These are phyloP conservation scores for Thermothelomyces thermophilus DNA, from an alignment of 2,329 filamentous ascomycete species.

Conservation along the genomic window DNA sequence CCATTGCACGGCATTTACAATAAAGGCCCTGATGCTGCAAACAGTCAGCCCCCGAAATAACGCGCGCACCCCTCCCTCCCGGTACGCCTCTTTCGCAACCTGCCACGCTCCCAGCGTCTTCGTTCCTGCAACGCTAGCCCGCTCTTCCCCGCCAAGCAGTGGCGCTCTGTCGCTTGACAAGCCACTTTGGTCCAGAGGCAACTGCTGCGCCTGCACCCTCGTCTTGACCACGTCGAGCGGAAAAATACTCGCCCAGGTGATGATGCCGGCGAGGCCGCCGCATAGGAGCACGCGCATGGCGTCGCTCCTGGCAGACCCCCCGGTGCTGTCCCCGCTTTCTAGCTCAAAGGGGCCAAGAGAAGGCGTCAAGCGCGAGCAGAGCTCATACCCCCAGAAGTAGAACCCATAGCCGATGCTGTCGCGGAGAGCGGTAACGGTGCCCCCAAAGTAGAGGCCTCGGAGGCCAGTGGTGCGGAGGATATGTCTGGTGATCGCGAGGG, in stretches of 20 bases:
- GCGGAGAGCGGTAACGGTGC: conserved; percentile 70
- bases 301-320: conserved; percentile 33
- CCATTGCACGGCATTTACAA: conserved; percentile 94
- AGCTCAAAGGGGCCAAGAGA: background rate
- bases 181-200: background rate
- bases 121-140: conserved; percentile 1
- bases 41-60: conserved; percentile 72
- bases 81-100: conserved; percentile 61
- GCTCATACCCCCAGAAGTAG: conserved; percentile 91
- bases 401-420: conserved; percentile 95
- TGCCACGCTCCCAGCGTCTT: conserved; percentile 49
- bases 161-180: conserved; percentile 28
- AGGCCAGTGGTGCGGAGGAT: conserved; percentile 54
- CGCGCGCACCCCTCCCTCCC: conserved; percentile 50
- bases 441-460: conserved; percentile 73
- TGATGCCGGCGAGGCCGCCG: conserved; percentile 78
- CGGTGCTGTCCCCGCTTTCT: background rate
- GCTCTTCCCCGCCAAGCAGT: conserved; percentile 23
- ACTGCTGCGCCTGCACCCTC: conserved; percentile 68
- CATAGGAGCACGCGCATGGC: conserved; percentile 67
- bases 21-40: conserved; percentile 79
- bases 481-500: conserved; percentile 57
- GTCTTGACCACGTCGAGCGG: conserved; percentile 92
- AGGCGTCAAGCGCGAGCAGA: conserved; percentile 50
- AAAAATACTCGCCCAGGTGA: conserved; percentile 86